Base-by-base conservation (phyloP, 345 rosid species). In the Diplotaxis tenuifolia region DNA sequence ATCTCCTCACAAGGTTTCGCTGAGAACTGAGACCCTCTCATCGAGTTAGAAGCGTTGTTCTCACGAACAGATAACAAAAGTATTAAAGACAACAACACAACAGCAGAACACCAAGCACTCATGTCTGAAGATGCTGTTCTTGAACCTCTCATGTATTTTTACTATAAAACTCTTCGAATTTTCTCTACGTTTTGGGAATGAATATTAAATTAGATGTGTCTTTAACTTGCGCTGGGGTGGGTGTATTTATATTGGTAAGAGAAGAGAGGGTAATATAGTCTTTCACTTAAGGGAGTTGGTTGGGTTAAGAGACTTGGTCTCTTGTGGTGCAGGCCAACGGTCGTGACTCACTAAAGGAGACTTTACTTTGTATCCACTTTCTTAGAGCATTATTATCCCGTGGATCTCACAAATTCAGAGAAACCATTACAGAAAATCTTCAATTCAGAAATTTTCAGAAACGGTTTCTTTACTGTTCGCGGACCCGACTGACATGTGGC, bases 1-100 rank as follows among this genome's bases (percentile, higher is more conserved):
- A 91, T 81, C 72, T 91, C 97, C 9, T 91, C 93, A 21, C 97
- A 91, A 85, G 91, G 84, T 61, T 82, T 78, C 62, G 36, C 73
- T 27, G 75, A 58, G 45, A 89, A 45, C 62, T 58, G 90, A 54
- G 68, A 77, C 12, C 89, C 92, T 79, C 81, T 82, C n/a, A 83
- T 61, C 1, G 78, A 36, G 23, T 77, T 74, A 23, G 78, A 77
- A 1, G 82, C 62, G 7, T 79, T 78, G 66, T 74, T 74, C 63
- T 83, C 87, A 27, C 80, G 76, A 4, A 84, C 74, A 1, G 95
- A 86, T 12, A 79, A 82, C 67, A 88, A 25, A 55, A 91, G 65
- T 58, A 91, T 82, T 3, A 94, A 64, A 4, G 83, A 78, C 31
- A 88, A 34, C 8, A 91, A 53, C 47, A 75, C 68, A 12, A 84